Evolutionary conservation across 345 rosid species (phyloP), one percentile per base, ranked within the genome.

Genomic region (Hypericum androsaemum): DNA sequence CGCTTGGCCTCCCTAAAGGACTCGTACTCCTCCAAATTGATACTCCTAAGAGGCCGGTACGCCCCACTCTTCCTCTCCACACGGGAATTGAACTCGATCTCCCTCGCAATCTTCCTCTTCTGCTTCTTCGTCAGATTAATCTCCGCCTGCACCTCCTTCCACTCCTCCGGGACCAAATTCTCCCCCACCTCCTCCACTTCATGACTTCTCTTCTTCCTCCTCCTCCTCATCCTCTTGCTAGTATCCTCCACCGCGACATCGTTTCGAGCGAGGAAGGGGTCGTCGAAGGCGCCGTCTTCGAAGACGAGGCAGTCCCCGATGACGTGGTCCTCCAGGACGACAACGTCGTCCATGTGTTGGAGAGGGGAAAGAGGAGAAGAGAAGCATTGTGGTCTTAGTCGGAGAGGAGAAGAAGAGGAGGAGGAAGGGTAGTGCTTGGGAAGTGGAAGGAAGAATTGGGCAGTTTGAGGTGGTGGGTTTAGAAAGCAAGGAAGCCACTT

Each of bases 301-400:
- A 79, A 92, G 63, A 84, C 95, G 57, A 92, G 63, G 62, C 96
- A 92, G 74, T 87, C 98, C 13, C 98, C 98, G 59, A 83, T 65
- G 40, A 69, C 62, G 50, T 54, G 80, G 55, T 88, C 83, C 32
- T 68, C 83, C 10, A 75, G 77, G 42, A 61, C 62, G 36, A 8
- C 28, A 50, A 12, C 56, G 54, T 36, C 52, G 59, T 70, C 32
- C 32, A 22, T 22, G 32, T 22, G 32, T 43, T 36, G 35, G 72
- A 7, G 64, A 5, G 62, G 67, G 35, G 47, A 64, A 62, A 37
- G 72, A 43, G 41, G 77, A 76, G 32, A 22, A 4, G 32, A 22
- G 32, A 22, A 22, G 32, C 32, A 22, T 22, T 22, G 32, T 22
- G 32, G 32, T 22, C 2, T 22, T 22, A 22, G 32, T 12, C 64